These are phyloP conservation scores for Hanseniaspora guilliermondii DNA, from an alignment of 805 yeast species.

Conservation along the genomic window DNA sequence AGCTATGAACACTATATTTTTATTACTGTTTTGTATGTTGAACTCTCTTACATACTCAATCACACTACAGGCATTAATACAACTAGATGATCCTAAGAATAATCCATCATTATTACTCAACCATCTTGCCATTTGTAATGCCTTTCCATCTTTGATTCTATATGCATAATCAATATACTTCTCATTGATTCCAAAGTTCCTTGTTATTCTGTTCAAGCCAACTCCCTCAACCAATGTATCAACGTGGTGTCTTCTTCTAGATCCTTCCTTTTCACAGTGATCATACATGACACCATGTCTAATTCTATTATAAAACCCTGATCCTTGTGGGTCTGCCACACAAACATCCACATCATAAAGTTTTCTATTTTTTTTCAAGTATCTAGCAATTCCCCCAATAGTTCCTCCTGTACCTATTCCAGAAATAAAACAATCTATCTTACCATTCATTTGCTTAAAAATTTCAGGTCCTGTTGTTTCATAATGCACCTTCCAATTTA, in stretches of 20 bases:
- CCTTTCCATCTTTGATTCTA: conserved; percentile 67
- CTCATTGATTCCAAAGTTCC: conserved; percentile 66
- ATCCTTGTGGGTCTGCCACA: conserved; percentile 92
- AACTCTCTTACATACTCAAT: conserved; percentile 39
- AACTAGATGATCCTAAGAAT: conserved; percentile 87
- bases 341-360: conserved; percentile 37
- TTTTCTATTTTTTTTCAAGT: conserved; percentile 39
- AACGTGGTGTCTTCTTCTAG: conserved; percentile 88
- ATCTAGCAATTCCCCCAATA: conserved; percentile 78
- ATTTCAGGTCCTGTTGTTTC: conserved; percentile 86
- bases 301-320: conserved; percentile 76
- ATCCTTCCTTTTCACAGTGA: conserved; percentile 77
- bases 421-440: conserved; percentile 63
- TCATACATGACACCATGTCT: conserved; percentile 92
- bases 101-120: conserved; percentile 74
- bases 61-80: conserved; percentile 87
- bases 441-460: conserved; percentile 53
- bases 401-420: conserved; percentile 99
- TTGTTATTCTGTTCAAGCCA: conserved; percentile 77
- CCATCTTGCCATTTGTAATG: conserved; percentile 77
- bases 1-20: conserved; percentile 66
- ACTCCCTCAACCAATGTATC: conserved; percentile 91
- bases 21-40: conserved; percentile 39
- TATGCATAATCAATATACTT: conserved; percentile 61
- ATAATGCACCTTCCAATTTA: conserved; percentile 79